These are phyloP conservation scores for Sinapis alba DNA, from an alignment of 441 rosid species.

Conservation along the genomic window DNA sequence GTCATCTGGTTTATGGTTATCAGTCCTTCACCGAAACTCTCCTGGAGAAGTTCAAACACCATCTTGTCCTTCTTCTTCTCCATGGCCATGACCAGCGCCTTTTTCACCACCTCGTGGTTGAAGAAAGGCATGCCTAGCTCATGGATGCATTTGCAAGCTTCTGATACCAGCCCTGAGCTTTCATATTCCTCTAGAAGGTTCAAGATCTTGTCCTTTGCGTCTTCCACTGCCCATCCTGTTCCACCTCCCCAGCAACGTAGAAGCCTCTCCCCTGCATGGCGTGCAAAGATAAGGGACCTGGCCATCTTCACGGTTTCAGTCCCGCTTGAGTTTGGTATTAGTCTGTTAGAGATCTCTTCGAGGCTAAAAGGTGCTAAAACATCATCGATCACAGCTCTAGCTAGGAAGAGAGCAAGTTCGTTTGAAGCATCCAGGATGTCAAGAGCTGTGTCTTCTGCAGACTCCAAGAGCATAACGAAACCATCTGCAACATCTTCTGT, in stretches of 20 bases:
- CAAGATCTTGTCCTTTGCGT: constrained; percentile 91
- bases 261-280: constrained; percentile 97
- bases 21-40: constrained; percentile 80
- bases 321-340: constrained; percentile 73
- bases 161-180: constrained; percentile 74
- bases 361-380: constrained; percentile 81
- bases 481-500: constrained; percentile 81
- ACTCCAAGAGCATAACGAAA: constrained; percentile 83
- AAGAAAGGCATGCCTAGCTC: constrained; percentile 95
- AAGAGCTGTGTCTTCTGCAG: constrained; percentile 90
- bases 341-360: constrained; percentile 69
- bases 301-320: constrained; percentile 84
- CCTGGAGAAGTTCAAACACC: constrained; percentile 84
- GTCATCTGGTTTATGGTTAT: constrained; percentile 93
- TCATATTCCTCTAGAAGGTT: constrained; percentile 89
- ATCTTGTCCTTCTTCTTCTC: constrained; percentile 90
- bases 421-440: constrained; percentile 92
- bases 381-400: constrained; percentile 93
- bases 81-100: constrained; percentile 97
- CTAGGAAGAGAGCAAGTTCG: constrained; percentile 86
- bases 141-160: constrained; percentile 93
- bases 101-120: constrained; percentile 96
- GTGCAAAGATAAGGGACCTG: constrained; percentile 79
- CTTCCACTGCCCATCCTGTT: constrained; percentile 98
- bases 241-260: constrained; percentile 99